phyloP scores from a whole-genome alignment of 495 filamentous ascomycete species.

The Chlorociboria aeruginascens region DNA sequence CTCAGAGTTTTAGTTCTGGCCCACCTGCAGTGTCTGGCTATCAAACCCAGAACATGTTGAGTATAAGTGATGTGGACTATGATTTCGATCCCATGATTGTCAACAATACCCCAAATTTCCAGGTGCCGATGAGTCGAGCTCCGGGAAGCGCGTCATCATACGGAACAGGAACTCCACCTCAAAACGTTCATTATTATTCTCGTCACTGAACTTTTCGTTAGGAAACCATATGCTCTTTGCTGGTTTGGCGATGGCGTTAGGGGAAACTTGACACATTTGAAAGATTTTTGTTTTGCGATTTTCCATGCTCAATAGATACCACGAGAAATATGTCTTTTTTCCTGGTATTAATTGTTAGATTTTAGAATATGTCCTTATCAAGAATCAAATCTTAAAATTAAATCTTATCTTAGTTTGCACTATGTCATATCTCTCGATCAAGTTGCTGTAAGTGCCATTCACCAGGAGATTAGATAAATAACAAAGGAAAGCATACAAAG shows the following conservation, averaged over 20 bases:
- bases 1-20: slow-evolving; percentile 6
- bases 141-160: slow-evolving; percentile 15
- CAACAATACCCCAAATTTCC: slow-evolving; percentile 3
- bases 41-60: slow-evolving; percentile 8
- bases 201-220: slow-evolving; percentile 24
- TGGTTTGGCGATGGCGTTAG: not conserved
- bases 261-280: not conserved
- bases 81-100: slow-evolving; percentile 13
- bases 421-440: too few relatives aligned
- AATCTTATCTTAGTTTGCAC: too few relatives aligned
- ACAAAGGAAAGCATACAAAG: too few relatives aligned
- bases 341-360: not conserved
- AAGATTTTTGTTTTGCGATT: not conserved
- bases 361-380: not conserved
- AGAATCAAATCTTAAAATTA: too few relatives aligned
- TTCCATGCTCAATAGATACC: slow-evolving; percentile 1
- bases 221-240: slow-evolving; percentile 8
- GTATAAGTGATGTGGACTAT: slow-evolving; percentile 11
- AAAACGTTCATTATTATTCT: slow-evolving; percentile 29
- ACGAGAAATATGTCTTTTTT: not conserved
- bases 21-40: slow-evolving; percentile 9
- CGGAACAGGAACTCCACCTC: slow-evolving; percentile 6
- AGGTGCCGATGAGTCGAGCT: slow-evolving; percentile 16
- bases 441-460: too few relatives aligned
- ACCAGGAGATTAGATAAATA: too few relatives aligned